phyloP scores from a whole-genome alignment of 148 eudicot species.

The Silene conica region DNA sequence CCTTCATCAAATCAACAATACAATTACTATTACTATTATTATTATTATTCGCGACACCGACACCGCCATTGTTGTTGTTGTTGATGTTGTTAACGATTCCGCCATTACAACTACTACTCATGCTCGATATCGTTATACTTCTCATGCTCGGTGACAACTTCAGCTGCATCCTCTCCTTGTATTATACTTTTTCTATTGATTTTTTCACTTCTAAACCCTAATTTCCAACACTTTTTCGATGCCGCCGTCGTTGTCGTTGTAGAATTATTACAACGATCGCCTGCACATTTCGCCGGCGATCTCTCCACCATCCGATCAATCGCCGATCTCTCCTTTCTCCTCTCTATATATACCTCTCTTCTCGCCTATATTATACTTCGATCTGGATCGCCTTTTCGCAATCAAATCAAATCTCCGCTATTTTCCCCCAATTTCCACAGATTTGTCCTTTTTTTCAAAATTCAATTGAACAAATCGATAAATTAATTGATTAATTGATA shows the following conservation, averaged over 20 bases:
- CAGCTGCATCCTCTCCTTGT: constrained; percentile 80
- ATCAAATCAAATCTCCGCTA: background rate
- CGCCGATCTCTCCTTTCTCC: background rate
- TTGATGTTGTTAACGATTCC: background rate
- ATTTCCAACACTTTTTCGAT: too few species aligned
- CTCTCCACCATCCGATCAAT: constrained; percentile 24
- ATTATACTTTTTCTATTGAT: background rate
- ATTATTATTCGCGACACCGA: background rate
- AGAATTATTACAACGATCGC: background rate
- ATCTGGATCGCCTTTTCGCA: background rate
- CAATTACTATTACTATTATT: constrained; percentile 29
- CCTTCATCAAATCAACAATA: constrained; percentile 89
- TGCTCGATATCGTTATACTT: constrained; percentile 89
- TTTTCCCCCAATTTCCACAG: too few species aligned
- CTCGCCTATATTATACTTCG: background rate
- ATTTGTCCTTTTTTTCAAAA: too few species aligned
- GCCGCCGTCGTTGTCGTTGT: background rate
- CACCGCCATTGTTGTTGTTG: background rate
- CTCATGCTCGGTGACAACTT: constrained; percentile 98
- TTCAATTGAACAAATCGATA: background rate
- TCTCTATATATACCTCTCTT: background rate
- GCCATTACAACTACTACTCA: constrained; percentile 9
- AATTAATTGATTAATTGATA: background rate
- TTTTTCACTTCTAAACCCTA: background rate
- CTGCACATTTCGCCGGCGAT: background rate